Percentiles rank a stretch among this genome's conserved stretches.
Conservation (phyloP, 805 yeast species). For the Cyberlindnera mrakii region DNA sequence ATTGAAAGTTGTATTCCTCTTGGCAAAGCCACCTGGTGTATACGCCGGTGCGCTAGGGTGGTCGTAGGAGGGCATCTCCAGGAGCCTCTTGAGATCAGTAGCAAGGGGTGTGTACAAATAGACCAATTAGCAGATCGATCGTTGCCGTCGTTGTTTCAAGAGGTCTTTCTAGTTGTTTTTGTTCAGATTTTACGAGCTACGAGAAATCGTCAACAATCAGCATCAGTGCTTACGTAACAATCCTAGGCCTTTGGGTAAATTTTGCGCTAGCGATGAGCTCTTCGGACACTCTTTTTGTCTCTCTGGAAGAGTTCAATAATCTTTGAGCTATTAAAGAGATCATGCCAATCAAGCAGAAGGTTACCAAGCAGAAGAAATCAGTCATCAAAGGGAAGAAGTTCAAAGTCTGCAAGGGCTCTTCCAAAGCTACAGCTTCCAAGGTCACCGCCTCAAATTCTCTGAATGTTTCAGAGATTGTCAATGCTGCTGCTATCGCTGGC, state of each 20-base stretch:
- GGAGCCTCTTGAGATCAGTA: too few species aligned
- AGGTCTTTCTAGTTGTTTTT: too few species aligned
- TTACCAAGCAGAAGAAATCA: not conserved
- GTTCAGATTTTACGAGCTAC: too few species aligned
- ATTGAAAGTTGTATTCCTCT: constrained; percentile 2
- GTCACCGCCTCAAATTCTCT: constrained; percentile 9
- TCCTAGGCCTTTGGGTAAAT: not conserved
- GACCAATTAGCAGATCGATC: too few species aligned
- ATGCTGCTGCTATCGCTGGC: constrained; percentile 8
- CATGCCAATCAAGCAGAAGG: not conserved
- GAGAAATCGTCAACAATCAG: too few species aligned
- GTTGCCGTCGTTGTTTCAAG: too few species aligned
- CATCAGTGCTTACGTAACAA: too few species aligned
- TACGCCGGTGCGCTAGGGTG: constrained; percentile 13
- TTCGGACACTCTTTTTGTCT: too few species aligned
- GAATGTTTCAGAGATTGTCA: constrained; percentile 9
- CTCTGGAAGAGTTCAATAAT: not conserved
- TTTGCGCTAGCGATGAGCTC: not conserved
- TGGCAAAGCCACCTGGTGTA: constrained; percentile 13
- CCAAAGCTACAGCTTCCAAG: constrained; percentile 8
- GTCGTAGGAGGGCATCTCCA: constrained; percentile 16
- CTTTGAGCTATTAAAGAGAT: not conserved
- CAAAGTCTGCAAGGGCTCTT: constrained; percentile 7
- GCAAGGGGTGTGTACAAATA: too few species aligned
- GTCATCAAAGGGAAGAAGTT: not conserved